Evolutionary conservation across 148 eudicot genomes (phyloP).

Genomic region (Bassia scoparia): DNA sequence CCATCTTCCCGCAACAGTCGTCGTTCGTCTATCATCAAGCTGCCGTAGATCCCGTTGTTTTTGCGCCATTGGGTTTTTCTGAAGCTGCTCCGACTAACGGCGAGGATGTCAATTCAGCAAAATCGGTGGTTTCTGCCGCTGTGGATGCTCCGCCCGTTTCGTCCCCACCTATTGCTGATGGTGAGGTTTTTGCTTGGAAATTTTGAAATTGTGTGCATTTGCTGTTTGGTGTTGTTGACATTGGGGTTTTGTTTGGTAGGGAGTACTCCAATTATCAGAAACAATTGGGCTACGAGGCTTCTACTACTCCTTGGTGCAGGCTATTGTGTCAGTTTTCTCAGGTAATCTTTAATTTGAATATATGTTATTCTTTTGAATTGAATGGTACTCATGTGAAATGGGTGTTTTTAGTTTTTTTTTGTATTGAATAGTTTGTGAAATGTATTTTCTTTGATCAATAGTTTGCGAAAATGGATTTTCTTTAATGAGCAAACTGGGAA

Average conservation of each 20-base stretch:
- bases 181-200: constrained; percentile 33
- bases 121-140: constrained; percentile 23
- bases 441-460: not conserved
- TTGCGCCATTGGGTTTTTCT: constrained; percentile 16
- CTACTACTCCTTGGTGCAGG: constrained; percentile 67
- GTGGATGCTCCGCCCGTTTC: constrained; percentile 24
- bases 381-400: not conserved
- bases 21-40: too few relatives aligned
- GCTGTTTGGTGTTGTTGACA: not conserved
- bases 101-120: constrained; percentile 24
- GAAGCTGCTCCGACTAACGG: constrained; percentile 7
- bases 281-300: constrained; percentile 35
- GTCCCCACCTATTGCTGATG: constrained; percentile 40
- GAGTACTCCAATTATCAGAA: constrained; percentile 35
- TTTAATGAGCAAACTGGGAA: too few relatives aligned
- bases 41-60: constrained; percentile 42
- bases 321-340: constrained; percentile 66
- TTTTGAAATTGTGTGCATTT: not conserved
- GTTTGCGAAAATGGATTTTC: too few relatives aligned
- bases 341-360: constrained; percentile 29
- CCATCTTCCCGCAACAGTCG: too few relatives aligned
- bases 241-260: constrained; percentile 25
- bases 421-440: not conserved
- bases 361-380: not conserved
- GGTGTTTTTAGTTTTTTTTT: too few relatives aligned